Evolutionary conservation across 2,329 filamentous ascomycete species (phyloP), one percentile per base, ranked within the genome.

Genomic region (Neocatenulostroma microsporum): DNA sequence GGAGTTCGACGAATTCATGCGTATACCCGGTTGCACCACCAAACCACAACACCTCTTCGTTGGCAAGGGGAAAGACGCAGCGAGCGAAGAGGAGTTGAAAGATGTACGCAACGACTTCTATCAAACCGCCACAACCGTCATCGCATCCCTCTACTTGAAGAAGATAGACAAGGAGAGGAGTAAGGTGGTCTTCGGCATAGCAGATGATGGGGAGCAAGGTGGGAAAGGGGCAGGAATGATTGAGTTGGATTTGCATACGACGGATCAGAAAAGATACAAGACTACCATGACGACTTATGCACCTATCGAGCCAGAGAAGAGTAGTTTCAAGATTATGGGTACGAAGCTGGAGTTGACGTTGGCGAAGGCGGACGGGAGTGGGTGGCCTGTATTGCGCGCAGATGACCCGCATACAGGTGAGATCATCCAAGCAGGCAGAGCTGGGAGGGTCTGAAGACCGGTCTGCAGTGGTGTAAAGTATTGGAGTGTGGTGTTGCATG

Each of bases 1-100:
- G 41, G 91, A 98, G 58, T 98, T 98, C 62, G 88, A 98, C 60
- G 82, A 96, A 62, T 98, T 98, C 64, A 80, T 98, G 80, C 91
- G 84, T 63, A 89, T 98, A 41, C 79, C 84, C 51, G 91, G 91
- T 1, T 98, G 91, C 66, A 79, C 78, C 60, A 87, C 82, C 28
- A 91, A 88, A 63, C 68, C 72, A 28, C 72, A 74, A 42, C 91
- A 98, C 68, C 63, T 94, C 48, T 98, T 95, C 55, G 73, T 96
- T 21, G 84, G 84, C 3, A 72, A 78, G 49, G 76, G 74, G 51
- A 84, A 58, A 49, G 64, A 60, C 40, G 59, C 63, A 37, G 11
- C 18, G 9, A 19, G 10, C 13, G 85, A 94, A 63, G 86, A 94
- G 64, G 69, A 82, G 51, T 63, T 94, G 26, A 78, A 86, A 28